Base-by-base conservation (phyloP, 108 stramenopile genomes). In the Mediolabrus comicus region DNA sequence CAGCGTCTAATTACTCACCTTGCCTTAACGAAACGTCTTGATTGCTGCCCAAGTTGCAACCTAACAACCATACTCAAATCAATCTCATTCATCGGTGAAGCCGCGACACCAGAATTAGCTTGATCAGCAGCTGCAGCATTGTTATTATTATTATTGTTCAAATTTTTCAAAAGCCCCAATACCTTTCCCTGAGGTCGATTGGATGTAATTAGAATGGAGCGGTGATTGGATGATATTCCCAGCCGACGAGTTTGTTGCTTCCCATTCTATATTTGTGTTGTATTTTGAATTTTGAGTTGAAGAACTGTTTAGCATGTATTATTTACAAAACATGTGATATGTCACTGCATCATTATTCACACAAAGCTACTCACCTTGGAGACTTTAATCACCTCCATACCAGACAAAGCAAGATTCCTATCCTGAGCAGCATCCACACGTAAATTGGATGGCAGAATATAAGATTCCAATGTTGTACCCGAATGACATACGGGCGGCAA, bases 211-310 rank as follows among this genome's bases (percentile, higher is more conserved):
- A 76, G 76, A 5, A 92, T 64, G 16, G 77, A 67, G 16, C 88
- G 84, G 69, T 88, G 69, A 62, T 90, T 80, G 25, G 79, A 65
- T 11, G 86, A 74, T 46, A 92, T 72, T 9, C 79, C 86, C 41
- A 92, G 38, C 7, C 87, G 82, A 60, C 91, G 87, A 11, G 78
- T 59, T 77, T 89, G 86, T 49, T 86, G 72, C 67, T 92, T 92
- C 1, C 87, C 87, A 62, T 75, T 80, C 86, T 90, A 65, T 19
- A 28, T 59, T 53, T 16, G 22, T 6, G 26, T 36, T 16, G 9
- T 4, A 43, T 61, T 10, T 8, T 17, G 14, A 25, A 17, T 14
- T 49, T 39, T 11, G 0, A 32, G 41, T 12, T 14, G 53, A 64
- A 32, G 54, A 57, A 38, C 25, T 61, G 9, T 53, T 67, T 52